phyloP scores from a whole-genome alignment of 352 stramenopile species.

The Phytophthora ohioensis region DNA sequence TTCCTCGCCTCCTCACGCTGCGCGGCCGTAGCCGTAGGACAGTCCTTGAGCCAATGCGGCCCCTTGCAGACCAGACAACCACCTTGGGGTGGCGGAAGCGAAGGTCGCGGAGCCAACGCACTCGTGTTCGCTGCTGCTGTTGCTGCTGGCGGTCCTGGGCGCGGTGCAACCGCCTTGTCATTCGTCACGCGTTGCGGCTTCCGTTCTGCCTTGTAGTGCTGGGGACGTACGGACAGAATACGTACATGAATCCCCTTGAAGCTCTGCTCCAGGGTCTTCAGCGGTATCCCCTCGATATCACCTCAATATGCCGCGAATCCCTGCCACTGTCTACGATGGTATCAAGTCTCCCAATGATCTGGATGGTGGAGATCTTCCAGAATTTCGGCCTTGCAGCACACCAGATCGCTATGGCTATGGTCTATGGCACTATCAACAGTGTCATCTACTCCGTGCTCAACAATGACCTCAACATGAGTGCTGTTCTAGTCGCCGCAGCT shows the following conservation, averaged over 20 bases:
- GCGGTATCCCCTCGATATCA: too few relatives aligned
- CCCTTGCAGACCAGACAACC: constrained; percentile 14
- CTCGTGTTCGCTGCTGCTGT: too few relatives aligned
- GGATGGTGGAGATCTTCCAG: constrained; percentile 39
- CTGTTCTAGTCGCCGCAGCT: constrained; percentile 43
- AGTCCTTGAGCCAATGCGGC: constrained; percentile 12
- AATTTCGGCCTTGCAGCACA: constrained; percentile 53
- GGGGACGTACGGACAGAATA: too few relatives aligned
- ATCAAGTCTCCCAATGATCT: constrained; percentile 29
- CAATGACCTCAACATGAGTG: constrained; percentile 64
- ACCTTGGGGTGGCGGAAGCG: not conserved
- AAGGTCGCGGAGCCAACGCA: too few relatives aligned
- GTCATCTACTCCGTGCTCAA: constrained; percentile 56
- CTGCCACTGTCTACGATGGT: constrained; percentile 21
- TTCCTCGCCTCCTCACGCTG: constrained; percentile 7
- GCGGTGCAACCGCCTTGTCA: too few relatives aligned
- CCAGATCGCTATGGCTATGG: constrained; percentile 43
- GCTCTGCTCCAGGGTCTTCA: too few relatives aligned
- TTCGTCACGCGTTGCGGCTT: too few relatives aligned
- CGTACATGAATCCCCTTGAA: too few relatives aligned
- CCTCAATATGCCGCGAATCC: too few relatives aligned
- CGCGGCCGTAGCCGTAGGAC: constrained; percentile 6
- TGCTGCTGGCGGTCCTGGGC: too few relatives aligned
- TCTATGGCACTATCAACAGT: constrained; percentile 43
- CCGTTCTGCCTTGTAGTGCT: not conserved